Evolutionary conservation across 306 rosid species (phyloP), one percentile per base, ranked within the genome.

Genomic region (Cicer arietinum): DNA sequence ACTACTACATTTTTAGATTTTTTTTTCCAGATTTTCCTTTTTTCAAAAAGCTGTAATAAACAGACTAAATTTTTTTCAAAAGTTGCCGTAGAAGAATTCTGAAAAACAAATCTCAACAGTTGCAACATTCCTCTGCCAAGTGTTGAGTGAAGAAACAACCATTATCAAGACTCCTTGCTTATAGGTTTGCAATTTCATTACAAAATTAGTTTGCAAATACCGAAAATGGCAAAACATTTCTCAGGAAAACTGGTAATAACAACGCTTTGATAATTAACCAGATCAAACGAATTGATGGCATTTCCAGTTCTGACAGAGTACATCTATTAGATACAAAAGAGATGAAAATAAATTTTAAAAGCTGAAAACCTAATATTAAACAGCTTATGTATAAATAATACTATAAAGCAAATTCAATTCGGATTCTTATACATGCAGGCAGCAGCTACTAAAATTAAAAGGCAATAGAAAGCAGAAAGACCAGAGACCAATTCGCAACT

Each of bases 381-480:
- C 81, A 74, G 46, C 20, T 69, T 41, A 47, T 64, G 22, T 8
- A 7, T 7, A n/a, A 60, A 71, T 53, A 30, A 30, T 3, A 30
- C 37, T 30, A 54, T 77, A 67, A 39, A 1, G 65, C 70, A 76
- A 58, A 80, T 67, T 69, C 35, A 64, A 74, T 74, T 35, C 12
- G 30, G 40, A 20, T 37, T 57, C 37, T 30, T 30, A 30, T 30
- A 30, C 37, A 64, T 48, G 69, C 67, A 61, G 0, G 52, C 62
- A 65, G 39, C 10, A 46, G 71, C 52, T 42, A 77, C 62, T 5
- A 37, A 64, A 66, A 79, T 50, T 41, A 77, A 30, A 59, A 75
- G 80, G 80, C 46, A 79, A 84, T 22, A 39, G 79, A 77, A 67
- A 76, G 68, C 70, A 67, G 73, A 74, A 58, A 40, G 58, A 66